phyloP scores from a whole-genome alignment of 2,329 filamentous ascomycete species.

The Xylaria sp. region DNA sequence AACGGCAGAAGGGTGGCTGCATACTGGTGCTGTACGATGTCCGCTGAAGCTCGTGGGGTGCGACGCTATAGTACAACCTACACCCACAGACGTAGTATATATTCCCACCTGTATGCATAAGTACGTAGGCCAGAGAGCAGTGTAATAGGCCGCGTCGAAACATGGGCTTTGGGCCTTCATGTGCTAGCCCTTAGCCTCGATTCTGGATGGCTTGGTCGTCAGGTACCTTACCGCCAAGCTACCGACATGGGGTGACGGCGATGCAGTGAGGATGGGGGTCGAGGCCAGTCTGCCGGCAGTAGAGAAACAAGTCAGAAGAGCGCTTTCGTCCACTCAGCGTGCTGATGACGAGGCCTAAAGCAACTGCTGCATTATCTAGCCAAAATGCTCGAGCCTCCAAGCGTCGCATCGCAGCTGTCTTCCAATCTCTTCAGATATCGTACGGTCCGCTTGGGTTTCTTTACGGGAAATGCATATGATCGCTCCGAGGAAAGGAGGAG shows the following conservation, averaged over 20 bases:
- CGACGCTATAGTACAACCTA: slow-evolving; percentile 34
- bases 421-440: slow-evolving; percentile 35
- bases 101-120: slow-evolving; percentile 23
- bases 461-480: slow-evolving; percentile 23
- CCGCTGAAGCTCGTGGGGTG: slow-evolving; percentile 38
- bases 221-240: slow-evolving; percentile 33
- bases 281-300: slow-evolving; percentile 38
- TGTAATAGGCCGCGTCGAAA: slow-evolving; percentile 18
- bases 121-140: slow-evolving; percentile 21
- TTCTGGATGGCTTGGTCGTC: slow-evolving; percentile 21
- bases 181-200: slow-evolving; percentile 24
- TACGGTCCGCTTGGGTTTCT: slow-evolving; percentile 26
- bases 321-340: slow-evolving; percentile 8
- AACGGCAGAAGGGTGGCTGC: slow-evolving; percentile 40
- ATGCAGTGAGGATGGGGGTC: slow-evolving; percentile 27
- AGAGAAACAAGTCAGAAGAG: slow-evolving; percentile 31
- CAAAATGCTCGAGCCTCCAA: slow-evolving; percentile 44
- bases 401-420: slow-evolving; percentile 46
- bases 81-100: slow-evolving; percentile 36
- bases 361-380: slow-evolving; percentile 40
- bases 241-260: slow-evolving; percentile 23
- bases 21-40: slow-evolving; percentile 34
- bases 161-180: slow-evolving; percentile 29
- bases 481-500: slow-evolving; percentile 24
- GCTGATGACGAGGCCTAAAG: slow-evolving; percentile 38